These are phyloP conservation scores for Geoglossum glabrum DNA, from an alignment of 495 filamentous ascomycete species.

Conservation along the genomic window DNA sequence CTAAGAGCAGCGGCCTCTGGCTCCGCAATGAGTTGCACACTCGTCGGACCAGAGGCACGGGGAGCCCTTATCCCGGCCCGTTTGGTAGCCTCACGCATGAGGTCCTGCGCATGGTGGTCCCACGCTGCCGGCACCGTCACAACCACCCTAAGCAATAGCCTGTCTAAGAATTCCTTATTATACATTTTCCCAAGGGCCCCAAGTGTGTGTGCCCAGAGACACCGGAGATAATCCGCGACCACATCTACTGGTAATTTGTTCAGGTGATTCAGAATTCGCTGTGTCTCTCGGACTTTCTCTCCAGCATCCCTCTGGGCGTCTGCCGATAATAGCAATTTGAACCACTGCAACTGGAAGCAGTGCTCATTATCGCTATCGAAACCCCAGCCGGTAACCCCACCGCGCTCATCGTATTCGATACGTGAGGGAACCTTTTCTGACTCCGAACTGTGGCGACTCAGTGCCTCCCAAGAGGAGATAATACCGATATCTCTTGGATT, in stretches of 20 bases:
- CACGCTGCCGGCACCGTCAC: conserved; percentile 10
- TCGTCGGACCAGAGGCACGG: conserved; percentile 5
- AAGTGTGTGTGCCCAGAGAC: conserved; percentile 7
- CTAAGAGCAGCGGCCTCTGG: conserved; percentile 10
- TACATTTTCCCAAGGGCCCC: neutral
- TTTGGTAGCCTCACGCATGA: conserved; percentile 5
- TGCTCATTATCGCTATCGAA: too few relatives aligned
- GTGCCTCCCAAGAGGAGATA: conserved; percentile 4
- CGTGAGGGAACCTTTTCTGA: neutral
- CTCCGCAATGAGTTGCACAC: conserved; percentile 6
- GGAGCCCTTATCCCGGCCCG: conserved; percentile 6
- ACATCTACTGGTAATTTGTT: conserved; percentile 4
- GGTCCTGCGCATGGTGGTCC: conserved; percentile 4
- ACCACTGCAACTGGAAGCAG: too few relatives aligned
- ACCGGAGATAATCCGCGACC: conserved; percentile 6
- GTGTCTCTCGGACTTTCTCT: neutral
- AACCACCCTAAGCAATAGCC: conserved; percentile 4
- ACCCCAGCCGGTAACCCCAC: too few relatives aligned
- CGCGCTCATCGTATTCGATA: too few relatives aligned
- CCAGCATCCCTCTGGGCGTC: too few relatives aligned
- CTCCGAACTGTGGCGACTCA: neutral
- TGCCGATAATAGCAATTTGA: too few relatives aligned
- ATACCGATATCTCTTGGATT: conserved; percentile 5
- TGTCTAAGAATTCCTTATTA: neutral
- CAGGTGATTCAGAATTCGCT: neutral